Base-by-base conservation (phyloP, 2,329 filamentous ascomycete species). In the Monilinia fructicola region DNA sequence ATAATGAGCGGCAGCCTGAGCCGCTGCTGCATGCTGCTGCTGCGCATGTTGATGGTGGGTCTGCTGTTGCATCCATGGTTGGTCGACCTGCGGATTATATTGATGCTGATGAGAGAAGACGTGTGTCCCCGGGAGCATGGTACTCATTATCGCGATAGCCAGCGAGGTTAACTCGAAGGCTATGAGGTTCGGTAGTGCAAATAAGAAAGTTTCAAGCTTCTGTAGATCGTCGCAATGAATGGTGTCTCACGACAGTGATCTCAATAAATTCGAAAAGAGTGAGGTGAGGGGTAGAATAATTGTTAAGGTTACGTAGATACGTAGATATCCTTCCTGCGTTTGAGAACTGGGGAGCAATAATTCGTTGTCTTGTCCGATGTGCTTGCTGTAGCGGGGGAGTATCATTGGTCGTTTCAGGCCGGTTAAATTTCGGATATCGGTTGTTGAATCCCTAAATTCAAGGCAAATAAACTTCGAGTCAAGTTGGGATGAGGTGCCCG, bases 91-190 rank as follows among this genome's bases (percentile, higher is more conserved):
- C 61, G 83, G 84, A 71, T 84, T 75, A 58, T 74, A 84, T 75
- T 88, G 88, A 73, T 88, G 86, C 74, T 88, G 87, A 75, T 90
- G 87, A 70, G 85, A 86, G 78, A 89, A 90, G 74, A 88, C 82
- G 78, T 87, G 86, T 73, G 84, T 68, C 75, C 84, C 83, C 68
- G 83, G 84, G 81, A 88, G 85, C 86, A 89, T 89, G 70, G 68
- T 77, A 75, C 63, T 48, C 44, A 59, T 61, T 65, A 56, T 46
- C 54, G 62, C 67, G 59, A 62, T 60, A 69, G 70, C 67, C 69
- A 66, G 65, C 68, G 64, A 71, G 64, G 55, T 54, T 46, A 64
- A 69, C 69, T 70, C 61, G 67, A 68, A 64, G 71, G 69, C 66
- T 71, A 59, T 46, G n/a, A 54, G 62, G 52, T 65, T n/a, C 31